Evolutionary conservation across 1,284 basidiomycete species (phyloP), one percentile per base, ranked within the genome.

Genomic region (Trichosporon sp.): DNA sequence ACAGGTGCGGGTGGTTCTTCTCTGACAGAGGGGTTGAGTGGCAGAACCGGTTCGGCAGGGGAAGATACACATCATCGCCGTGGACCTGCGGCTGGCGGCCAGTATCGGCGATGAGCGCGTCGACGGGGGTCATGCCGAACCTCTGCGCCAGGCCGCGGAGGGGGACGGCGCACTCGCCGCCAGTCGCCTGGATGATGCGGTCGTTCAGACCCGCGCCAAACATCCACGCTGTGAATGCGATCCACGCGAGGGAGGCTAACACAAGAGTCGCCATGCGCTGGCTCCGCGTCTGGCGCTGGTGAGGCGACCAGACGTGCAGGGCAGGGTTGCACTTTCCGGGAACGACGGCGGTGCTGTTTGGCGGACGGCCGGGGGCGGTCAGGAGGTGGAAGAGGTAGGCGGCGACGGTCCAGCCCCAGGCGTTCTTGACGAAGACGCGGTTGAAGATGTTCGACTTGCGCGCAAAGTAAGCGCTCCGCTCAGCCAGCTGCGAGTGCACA

Each of bases 401-500:
- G 19, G 85, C 86, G 1, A 92, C 87, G 0, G 93, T 96, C 95
- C 96, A 98, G 0, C 86, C 91, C 96, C 96, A 98, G 7, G 91
- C 90, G 67, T 88, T 87, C 85, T 98, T 98, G 79, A 96, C 93
- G 84, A 97, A 96, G 77, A 89, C 85, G 70, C 89, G 87, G 79
- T 98, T 98, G 79, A 98, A 86, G 3, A 88, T 71, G 81, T 97
- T 98, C 71, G 87, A 84, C 82, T 96, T 94, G 75, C 87, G 88
- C 4, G 94, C 93, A 79, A 94, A 94, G 83, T 91, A 91, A 77
- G 92, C 74, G 0, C 73, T 56, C 16, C 79, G 75, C 37, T 70
- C 54, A 8, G 75, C 75, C 12, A 73, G 48, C 32, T 63, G 86
- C 1, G 89, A 85, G n/a, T 85, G 77, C 72, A 88, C 84, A 67